These are phyloP conservation scores for Pichia sp. DNA, from an alignment of 1,139 yeast species.

Conservation along the genomic window DNA sequence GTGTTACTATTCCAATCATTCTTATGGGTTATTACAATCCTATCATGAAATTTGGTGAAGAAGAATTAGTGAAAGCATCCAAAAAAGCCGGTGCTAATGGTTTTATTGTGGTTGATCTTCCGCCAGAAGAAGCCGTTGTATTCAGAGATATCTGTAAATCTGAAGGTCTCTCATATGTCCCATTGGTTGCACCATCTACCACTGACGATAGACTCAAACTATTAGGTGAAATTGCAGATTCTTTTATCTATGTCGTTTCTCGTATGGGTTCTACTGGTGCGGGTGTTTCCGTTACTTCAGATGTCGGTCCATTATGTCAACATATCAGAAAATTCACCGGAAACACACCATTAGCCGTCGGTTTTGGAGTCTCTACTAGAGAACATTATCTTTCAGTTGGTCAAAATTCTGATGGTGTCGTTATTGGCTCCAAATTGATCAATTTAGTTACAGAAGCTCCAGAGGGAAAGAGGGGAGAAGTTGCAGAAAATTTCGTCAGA, in stretches of 20 bases:
- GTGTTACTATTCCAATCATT: slow-evolving; percentile 81
- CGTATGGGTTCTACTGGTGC: slow-evolving; percentile 99
- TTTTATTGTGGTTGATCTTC: slow-evolving; percentile 87
- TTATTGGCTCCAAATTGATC: slow-evolving; percentile 84
- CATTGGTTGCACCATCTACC: slow-evolving; percentile 94
- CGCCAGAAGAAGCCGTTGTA: slow-evolving; percentile 93
- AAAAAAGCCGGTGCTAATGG: slow-evolving; percentile 91
- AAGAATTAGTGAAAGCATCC: slow-evolving; percentile 66
- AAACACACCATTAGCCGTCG: slow-evolving; percentile 86
- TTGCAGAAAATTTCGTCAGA: slow-evolving; percentile 60
- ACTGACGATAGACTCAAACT: slow-evolving; percentile 78
- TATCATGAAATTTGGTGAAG: slow-evolving; percentile 82
- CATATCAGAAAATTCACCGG: slow-evolving; percentile 71
- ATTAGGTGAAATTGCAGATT: slow-evolving; percentile 80
- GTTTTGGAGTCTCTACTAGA: slow-evolving; percentile 92
- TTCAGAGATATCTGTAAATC: slow-evolving; percentile 67
- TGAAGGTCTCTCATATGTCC: slow-evolving; percentile 74
- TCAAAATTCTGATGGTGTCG: slow-evolving; percentile 82
- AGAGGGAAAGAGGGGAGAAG: slow-evolving; percentile 49
- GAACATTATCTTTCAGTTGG: slow-evolving; percentile 84
- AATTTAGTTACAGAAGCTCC: slow-evolving; percentile 57
- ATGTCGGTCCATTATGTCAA: slow-evolving; percentile 59
- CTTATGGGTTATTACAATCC: slow-evolving; percentile 99
- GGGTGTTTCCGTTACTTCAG: slow-evolving; percentile 50
- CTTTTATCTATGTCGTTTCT: slow-evolving; percentile 91